Conservation (phyloP, 805 yeast species). For the Candida adriatica region DNA sequence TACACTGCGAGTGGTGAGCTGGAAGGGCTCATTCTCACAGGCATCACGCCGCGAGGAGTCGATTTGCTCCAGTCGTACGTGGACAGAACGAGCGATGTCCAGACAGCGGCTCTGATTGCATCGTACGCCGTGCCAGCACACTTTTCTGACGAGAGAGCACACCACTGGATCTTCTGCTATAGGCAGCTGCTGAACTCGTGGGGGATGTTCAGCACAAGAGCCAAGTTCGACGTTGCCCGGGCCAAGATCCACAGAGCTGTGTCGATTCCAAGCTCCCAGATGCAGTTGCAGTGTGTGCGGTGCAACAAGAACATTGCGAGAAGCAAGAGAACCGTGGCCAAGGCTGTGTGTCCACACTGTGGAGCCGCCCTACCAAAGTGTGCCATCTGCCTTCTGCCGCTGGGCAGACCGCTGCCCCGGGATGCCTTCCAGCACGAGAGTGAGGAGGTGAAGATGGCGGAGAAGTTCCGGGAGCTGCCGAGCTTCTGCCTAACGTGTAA, state of each 20-base stretch:
- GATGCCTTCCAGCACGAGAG: constrained; percentile 11
- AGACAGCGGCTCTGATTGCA: constrained; percentile 79
- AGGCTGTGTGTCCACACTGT: constrained; percentile 84
- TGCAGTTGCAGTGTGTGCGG: constrained; percentile 70
- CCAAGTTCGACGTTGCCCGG: constrained; percentile 78
- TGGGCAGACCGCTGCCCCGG: constrained; percentile 59
- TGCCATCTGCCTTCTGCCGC: constrained; percentile 75
- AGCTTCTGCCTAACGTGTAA: constrained; percentile 87
- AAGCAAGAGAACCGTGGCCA: constrained; percentile 14
- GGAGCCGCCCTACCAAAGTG: constrained; percentile 85
- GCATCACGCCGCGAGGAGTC: constrained; percentile 81
- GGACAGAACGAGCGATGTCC: constrained; percentile 84
- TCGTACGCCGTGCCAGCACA: constrained; percentile 81
- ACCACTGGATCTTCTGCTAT: constrained; percentile 72
- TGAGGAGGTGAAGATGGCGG: constrained; percentile 14
- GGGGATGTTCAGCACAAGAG: constrained; percentile 71
- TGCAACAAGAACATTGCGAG: constrained; percentile 70
- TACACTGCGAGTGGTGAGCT: constrained; percentile 77
- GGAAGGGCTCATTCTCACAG: constrained; percentile 86
- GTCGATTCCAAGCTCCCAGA: constrained; percentile 60
- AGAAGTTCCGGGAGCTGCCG: constrained; percentile 69
- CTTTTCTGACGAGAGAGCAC: constrained; percentile 65
- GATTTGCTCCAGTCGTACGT: constrained; percentile 81
- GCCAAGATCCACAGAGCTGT: constrained; percentile 47
- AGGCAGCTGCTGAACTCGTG: constrained; percentile 68